Percentiles rank a stretch among this genome's conserved stretches.
phyloP scores from a whole-genome alignment of 176 grass and related monocot genomes.

The Cymbopogon citratus region DNA sequence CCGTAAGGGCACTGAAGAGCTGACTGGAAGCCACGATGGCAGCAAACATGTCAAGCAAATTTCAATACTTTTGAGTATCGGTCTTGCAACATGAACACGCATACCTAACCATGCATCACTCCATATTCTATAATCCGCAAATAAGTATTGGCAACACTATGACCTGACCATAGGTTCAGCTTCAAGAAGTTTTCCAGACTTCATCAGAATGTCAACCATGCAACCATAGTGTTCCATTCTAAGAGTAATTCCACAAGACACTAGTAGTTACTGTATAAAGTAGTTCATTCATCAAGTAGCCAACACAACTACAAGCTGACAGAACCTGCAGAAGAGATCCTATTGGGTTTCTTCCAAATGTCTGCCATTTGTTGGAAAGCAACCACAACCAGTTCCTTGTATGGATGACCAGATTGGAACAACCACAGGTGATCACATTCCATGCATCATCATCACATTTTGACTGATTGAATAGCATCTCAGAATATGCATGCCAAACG shows the following conservation, averaged over 20 bases:
- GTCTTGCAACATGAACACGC: slow-evolving; percentile 33
- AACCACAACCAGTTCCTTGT: slow-evolving; percentile 33
- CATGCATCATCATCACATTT: not conserved
- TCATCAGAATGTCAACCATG: slow-evolving; percentile 45
- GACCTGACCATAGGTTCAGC: slow-evolving; percentile 30
- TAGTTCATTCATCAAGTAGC: not conserved
- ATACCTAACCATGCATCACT: not conserved
- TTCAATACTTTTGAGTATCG: slow-evolving; percentile 2
- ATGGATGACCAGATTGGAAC: slow-evolving; percentile 18
- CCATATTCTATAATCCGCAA: slow-evolving; percentile 28
- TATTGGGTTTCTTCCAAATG: slow-evolving; percentile 25
- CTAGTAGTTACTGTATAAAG: slow-evolving; percentile 24
- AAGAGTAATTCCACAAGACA: slow-evolving; percentile 22
- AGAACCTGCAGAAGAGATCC: too few species aligned
- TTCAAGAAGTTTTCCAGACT: slow-evolving; percentile 39
- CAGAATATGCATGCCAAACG: slow-evolving; percentile 33
- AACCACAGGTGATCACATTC: slow-evolving; percentile 39
- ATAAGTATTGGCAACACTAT: slow-evolving; percentile 36
- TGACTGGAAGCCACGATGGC: not conserved
- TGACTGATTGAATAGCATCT: slow-evolving; percentile 17
- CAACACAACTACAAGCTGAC: too few species aligned
- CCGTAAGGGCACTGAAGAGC: not conserved
- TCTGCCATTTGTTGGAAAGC: slow-evolving; percentile 30
- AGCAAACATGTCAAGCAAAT: not conserved
- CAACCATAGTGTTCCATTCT: slow-evolving; percentile 36